phyloP scores from a whole-genome alignment of 2,329 filamentous ascomycete species.

The Alternaria longipes region DNA sequence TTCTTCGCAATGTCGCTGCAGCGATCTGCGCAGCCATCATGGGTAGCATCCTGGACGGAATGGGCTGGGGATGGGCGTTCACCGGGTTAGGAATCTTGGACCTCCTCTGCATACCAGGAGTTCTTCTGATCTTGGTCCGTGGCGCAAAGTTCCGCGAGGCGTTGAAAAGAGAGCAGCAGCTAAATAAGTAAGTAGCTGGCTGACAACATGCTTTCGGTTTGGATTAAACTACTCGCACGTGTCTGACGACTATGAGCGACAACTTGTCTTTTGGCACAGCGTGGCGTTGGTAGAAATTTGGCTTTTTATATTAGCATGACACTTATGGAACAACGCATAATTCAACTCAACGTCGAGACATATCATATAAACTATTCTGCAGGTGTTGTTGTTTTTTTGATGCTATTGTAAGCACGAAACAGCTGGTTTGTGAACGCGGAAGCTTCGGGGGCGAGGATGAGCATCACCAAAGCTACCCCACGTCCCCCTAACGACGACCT shows the following conservation, averaged over 20 bases:
- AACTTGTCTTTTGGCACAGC: conserved; percentile 20
- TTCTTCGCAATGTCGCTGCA: conserved; percentile 54
- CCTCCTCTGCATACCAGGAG: conserved; percentile 35
- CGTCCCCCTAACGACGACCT: not conserved
- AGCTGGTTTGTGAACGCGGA: not conserved
- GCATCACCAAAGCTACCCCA: not conserved
- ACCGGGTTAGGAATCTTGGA: conserved; percentile 51
- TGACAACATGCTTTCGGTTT: not conserved
- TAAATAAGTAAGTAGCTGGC: conserved; percentile 7
- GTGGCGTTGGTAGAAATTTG: conserved; percentile 17
- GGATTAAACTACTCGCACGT: not conserved
- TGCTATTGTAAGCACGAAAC: not conserved
- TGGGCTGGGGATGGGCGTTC: conserved; percentile 55
- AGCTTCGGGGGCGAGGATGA: not conserved
- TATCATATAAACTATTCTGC: not conserved
- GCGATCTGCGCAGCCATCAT: conserved; percentile 53
- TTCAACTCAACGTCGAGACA: not conserved
- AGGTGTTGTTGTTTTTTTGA: not conserved
- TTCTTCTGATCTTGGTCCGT: conserved; percentile 32
- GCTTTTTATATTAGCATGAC: not conserved
- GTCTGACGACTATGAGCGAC: not conserved
- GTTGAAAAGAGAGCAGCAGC: conserved; percentile 26
- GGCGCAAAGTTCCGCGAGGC: conserved; percentile 35
- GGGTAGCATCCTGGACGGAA: conserved; percentile 41
- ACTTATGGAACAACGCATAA: not conserved